These are phyloP conservation scores for Coemansia brasiliensis DNA, from an alignment of 192 early-diverging fungal species.

Conservation along the genomic window DNA sequence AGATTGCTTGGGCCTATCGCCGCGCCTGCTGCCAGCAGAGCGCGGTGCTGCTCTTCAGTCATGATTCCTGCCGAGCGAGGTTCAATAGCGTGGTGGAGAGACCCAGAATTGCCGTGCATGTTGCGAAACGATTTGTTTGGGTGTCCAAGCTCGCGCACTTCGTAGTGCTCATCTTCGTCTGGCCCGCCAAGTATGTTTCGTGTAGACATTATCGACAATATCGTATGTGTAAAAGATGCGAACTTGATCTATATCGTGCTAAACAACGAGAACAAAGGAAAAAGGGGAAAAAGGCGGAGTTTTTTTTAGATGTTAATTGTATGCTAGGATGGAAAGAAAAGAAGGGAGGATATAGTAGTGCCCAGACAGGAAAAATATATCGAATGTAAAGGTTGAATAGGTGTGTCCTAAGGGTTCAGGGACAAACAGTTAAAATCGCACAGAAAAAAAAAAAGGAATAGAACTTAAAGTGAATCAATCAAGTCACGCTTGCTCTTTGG, in stretches of 20 bases:
- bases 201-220: conserved; percentile 22
- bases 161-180: conserved; percentile 55
- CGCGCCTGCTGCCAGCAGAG: conserved; percentile 5
- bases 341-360: conserved; percentile 1
- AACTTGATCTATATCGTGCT: neutral
- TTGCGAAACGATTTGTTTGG: conserved; percentile 46
- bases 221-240: too few relatives aligned
- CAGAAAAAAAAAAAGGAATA: too few relatives aligned
- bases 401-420: too few relatives aligned
- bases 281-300: too few relatives aligned
- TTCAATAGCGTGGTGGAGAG: neutral
- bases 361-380: neutral
- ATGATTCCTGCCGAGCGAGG: neutral
- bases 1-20: neutral
- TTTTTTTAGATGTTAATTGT: neutral
- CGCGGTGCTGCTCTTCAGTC: neutral
- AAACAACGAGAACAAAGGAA: conserved; percentile 2
- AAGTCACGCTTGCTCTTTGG: too few relatives aligned
- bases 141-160: conserved; percentile 37
- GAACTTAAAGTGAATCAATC: too few relatives aligned
- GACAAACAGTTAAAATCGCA: too few relatives aligned
- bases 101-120: neutral
- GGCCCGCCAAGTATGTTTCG: conserved; percentile 22
- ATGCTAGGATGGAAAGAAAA: neutral
- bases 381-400: neutral